These are phyloP conservation scores for Ambrosia artemisiifolia DNA, from an alignment of 129 eudicot species.

Conservation along the genomic window DNA sequence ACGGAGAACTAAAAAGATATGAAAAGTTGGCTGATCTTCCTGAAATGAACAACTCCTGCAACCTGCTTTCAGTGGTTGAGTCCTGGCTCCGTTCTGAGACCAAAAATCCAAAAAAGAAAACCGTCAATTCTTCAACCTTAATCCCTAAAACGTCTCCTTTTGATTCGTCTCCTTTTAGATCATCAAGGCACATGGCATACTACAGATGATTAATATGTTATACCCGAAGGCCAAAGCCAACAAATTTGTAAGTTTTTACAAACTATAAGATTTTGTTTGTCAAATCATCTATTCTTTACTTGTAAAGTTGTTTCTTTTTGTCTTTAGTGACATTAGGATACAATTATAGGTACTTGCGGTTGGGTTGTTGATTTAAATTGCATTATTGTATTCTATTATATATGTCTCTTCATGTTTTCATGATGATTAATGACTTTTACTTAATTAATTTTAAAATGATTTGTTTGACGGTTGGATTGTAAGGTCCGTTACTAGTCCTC, in stretches of 20 bases:
- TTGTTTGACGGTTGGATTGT: background rate
- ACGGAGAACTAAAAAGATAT: slow-evolving; percentile 63
- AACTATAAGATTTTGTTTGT: slow-evolving; percentile 14
- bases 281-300: slow-evolving; percentile 9
- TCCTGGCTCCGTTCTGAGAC: slow-evolving; percentile 89
- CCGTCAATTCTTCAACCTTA: slow-evolving; percentile 32
- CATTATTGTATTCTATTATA: background rate
- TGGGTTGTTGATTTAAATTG: background rate
- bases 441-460: background rate
- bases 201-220: slow-evolving; percentile 41
- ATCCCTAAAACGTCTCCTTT: slow-evolving; percentile 53
- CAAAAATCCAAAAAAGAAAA: slow-evolving; percentile 78
- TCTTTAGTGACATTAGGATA: slow-evolving; percentile 29
- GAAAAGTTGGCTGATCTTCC: slow-evolving; percentile 67
- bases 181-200: slow-evolving; percentile 94
- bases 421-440: background rate
- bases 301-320: slow-evolving; percentile 37
- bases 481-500: background rate
- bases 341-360: slow-evolving; percentile 18
- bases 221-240: background rate
- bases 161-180: slow-evolving; percentile 77
- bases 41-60: slow-evolving; percentile 55
- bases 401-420: background rate
- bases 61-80: slow-evolving; percentile 88
- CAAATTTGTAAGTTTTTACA: slow-evolving; percentile 9